Evolutionary conservation across 23 red algal species (phyloP).

Genomic region (Agarophyton chilense): DNA sequence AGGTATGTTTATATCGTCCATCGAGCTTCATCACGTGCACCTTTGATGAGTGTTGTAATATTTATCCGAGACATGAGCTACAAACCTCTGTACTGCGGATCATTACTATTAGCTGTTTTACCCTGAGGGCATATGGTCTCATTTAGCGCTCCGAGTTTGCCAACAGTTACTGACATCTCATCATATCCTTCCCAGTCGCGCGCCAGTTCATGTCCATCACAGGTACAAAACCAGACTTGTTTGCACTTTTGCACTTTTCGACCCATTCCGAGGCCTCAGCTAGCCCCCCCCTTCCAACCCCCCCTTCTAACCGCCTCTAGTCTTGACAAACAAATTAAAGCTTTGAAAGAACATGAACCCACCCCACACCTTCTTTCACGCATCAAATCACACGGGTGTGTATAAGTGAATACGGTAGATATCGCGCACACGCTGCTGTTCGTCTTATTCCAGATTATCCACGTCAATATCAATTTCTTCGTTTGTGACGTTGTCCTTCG

Average conservation of each 20-base stretch:
- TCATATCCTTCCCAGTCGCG: background rate
- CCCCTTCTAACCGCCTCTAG: too few species aligned
- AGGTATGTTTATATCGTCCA: background rate
- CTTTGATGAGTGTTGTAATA: background rate
- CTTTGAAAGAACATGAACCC: too few species aligned
- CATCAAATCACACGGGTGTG: too few species aligned
- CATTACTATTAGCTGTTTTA: conserved; percentile 21
- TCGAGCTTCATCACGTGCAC: background rate
- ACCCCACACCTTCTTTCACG: too few species aligned
- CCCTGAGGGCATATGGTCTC: background rate
- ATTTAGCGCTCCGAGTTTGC: background rate
- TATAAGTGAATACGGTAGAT: too few species aligned
- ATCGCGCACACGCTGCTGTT: too few species aligned
- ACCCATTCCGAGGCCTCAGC: too few species aligned
- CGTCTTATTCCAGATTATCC: background rate
- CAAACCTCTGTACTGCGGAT: background rate
- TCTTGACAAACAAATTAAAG: too few species aligned
- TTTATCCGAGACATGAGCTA: background rate
- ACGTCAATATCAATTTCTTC: background rate
- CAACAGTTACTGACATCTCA: background rate
- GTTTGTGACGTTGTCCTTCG: background rate
- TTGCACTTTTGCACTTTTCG: too few species aligned
- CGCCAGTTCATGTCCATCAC: background rate
- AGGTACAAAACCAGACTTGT: background rate
- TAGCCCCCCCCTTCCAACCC: too few species aligned